These are phyloP conservation scores for Nemania sp. DNA, from an alignment of 2,329 filamentous ascomycete genomes.

Conservation along the genomic window DNA sequence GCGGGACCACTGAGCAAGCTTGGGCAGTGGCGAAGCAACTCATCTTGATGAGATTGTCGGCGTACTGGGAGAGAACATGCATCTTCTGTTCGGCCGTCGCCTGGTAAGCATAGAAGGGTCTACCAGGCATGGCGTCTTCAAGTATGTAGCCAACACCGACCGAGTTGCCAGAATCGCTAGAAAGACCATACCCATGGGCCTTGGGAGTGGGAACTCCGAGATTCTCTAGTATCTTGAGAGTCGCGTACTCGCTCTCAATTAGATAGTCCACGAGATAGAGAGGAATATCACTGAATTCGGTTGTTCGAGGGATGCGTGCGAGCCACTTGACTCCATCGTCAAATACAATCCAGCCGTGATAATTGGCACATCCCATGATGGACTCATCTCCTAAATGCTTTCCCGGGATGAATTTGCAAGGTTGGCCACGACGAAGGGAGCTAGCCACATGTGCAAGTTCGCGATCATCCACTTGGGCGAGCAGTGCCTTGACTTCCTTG, in stretches of 20 bases:
- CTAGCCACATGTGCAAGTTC: conserved; percentile 22
- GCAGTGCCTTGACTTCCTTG: conserved; percentile 15
- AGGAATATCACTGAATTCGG: conserved; percentile 6
- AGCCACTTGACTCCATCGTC: conserved; percentile 21
- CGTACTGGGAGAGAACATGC: conserved; percentile 15
- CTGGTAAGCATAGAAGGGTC: conserved; percentile 12
- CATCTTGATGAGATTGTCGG: conserved; percentile 14
- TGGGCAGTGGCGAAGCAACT: conserved; percentile 1
- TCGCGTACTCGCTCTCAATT: conserved; percentile 17
- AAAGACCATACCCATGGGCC: conserved; percentile 18
- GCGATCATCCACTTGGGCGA: conserved; percentile 4
- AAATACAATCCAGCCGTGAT: conserved; percentile 16
- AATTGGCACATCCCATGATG: conserved; percentile 12
- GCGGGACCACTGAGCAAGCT: conserved; percentile 11
- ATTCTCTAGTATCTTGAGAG: conserved; percentile 12
- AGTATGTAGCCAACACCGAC: conserved; percentile 18
- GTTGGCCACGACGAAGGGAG: conserved; percentile 16
- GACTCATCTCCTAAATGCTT: conserved; percentile 11
- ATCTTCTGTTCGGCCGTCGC: conserved; percentile 14
- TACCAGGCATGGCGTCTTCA: conserved; percentile 18
- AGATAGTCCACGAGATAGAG: conserved; percentile 13
- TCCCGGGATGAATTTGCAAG: conserved; percentile 26
- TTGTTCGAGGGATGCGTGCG: conserved; percentile 5
- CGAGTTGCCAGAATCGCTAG: conserved; percentile 7
- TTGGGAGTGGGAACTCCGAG: conserved; percentile 12